Base-by-base conservation (phyloP, 2,329 filamentous ascomycete genomes). In the Venturia pyrina region DNA sequence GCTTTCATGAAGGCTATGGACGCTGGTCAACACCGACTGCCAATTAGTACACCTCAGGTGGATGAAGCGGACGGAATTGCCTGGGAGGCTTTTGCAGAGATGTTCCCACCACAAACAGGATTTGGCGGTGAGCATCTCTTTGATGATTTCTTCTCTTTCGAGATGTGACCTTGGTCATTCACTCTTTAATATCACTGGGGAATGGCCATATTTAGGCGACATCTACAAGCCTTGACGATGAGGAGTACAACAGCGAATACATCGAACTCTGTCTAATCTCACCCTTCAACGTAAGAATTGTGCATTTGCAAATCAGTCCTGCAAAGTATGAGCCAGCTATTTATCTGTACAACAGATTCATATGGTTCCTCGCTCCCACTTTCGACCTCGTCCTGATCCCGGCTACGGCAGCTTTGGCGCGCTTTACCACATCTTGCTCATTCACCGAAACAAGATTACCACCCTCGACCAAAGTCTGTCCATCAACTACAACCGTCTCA, bases 401-500 rank as follows among this genome's bases (percentile, higher is more conserved):
- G 28, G 50, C 24, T 13, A 56, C 7, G 15, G 50, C 50, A 56
- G 50, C 24, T 41, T 61, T 44, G 17, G 78, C 78, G 64, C 78
- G 75, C 46, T 71, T 69, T 66, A 76, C 75, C 46, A 80, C 72
- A 64, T 75, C 74, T 37, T 73, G 64, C 69, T 80, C 78, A 68
- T 80, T 70, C 74, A 78, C 77, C 0, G 72, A 76, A 60, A 73
- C 57, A 37, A 80, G 67, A 63, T 73, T 71, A 1, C 77, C 71
- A 41, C 71, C 68, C 65, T 71, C 69, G 2, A 81, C 78, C 44
- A 80, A 68, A 7, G 75, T 65, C 67, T 75, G 74, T 11, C 78
- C 78, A 69, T 80, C 76, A 7, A 80, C 76, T 28, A 80, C 73
- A 3, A 80, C 79, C 44, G 75, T 69, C 63, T 79, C 75, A 7